A percentile compares a stretch with the other conserved stretches of the same genome.
phyloP scores from a whole-genome alignment of 2,329 filamentous ascomycete species.

The Diaporthe citrichinensis region DNA sequence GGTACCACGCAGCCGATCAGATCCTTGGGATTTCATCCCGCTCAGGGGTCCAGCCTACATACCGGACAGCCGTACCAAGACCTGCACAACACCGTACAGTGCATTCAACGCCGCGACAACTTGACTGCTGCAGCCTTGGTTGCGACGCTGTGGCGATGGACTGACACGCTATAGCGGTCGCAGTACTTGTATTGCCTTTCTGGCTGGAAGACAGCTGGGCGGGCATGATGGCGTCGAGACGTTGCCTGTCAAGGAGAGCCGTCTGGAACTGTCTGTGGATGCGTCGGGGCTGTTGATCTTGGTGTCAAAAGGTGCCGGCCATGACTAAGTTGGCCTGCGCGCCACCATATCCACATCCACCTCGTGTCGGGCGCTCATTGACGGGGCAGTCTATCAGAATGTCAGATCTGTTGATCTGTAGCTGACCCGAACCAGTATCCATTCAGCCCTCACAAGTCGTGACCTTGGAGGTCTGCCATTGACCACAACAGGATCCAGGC shows the following conservation, averaged over 20 bases:
- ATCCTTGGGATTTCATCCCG: slow-evolving; percentile 29
- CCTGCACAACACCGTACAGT: slow-evolving; percentile 18
- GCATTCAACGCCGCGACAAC: neutral
- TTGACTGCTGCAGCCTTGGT: neutral
- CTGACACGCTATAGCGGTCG: neutral
- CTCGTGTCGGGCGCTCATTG: slow-evolving; percentile 27
- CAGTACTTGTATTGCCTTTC: neutral
- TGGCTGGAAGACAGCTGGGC: neutral
- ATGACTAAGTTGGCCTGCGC: slow-evolving; percentile 28
- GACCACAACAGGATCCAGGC: neutral
- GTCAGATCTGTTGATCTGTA: slow-evolving; percentile 27
- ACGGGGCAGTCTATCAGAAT: slow-evolving; percentile 19
- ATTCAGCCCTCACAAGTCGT: neutral
- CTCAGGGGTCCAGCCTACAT: slow-evolving; percentile 21
- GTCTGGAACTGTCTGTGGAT: slow-evolving; percentile 23
- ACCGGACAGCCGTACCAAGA: neutral
- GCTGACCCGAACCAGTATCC: neutral
- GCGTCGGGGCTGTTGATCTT: slow-evolving; percentile 21
- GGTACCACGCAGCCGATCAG: slow-evolving; percentile 23
- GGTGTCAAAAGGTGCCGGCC: slow-evolving; percentile 28
- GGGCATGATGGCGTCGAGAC: slow-evolving; percentile 19
- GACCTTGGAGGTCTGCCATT: neutral
- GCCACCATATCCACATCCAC: slow-evolving; percentile 16
- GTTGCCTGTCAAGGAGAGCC: slow-evolving; percentile 5
- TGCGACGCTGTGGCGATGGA: neutral